Percentiles rank a stretch among this genome's conserved stretches.
Evolutionary conservation across 805 yeast species (phyloP).

Genomic region (Lipomyces kockii): DNA sequence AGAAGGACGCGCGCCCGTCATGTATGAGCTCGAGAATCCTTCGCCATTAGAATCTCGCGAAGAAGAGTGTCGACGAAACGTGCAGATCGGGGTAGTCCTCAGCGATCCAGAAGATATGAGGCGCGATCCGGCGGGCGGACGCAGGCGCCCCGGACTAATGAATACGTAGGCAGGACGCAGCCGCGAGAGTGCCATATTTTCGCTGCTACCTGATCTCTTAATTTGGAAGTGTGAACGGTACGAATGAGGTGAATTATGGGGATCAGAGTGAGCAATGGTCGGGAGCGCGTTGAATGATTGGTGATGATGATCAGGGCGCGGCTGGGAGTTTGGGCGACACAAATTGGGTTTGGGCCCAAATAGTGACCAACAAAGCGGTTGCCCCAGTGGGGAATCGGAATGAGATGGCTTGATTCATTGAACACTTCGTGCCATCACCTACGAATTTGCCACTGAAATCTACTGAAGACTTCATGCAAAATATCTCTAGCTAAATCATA

Average conservation of each 20-base stretch:
- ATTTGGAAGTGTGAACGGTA: neutral
- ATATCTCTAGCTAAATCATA: neutral
- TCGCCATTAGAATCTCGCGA: slow-evolving; percentile 21
- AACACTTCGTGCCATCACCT: too few species aligned
- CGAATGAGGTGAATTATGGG: neutral
- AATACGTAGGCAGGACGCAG: neutral
- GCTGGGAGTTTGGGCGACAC: neutral
- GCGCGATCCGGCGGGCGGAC: neutral
- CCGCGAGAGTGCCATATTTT: neutral
- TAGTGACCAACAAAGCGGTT: neutral
- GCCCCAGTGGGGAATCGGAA: too few species aligned
- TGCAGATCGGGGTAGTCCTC: neutral
- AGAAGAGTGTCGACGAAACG: slow-evolving; percentile 7
- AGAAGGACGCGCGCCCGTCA: slow-evolving; percentile 21
- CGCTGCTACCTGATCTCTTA: neutral
- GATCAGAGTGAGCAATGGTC: neutral
- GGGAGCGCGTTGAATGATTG: neutral
- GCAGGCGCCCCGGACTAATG: neutral
- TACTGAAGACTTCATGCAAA: neutral
- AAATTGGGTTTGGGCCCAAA: neutral
- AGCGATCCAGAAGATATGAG: neutral
- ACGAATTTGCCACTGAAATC: neutral
- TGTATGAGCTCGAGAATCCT: slow-evolving; percentile 22
- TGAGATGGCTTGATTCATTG: too few species aligned
- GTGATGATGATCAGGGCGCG: neutral